Conservation (phyloP, 371 early-diverging fungal species). For the Mortierella sp. region DNA sequence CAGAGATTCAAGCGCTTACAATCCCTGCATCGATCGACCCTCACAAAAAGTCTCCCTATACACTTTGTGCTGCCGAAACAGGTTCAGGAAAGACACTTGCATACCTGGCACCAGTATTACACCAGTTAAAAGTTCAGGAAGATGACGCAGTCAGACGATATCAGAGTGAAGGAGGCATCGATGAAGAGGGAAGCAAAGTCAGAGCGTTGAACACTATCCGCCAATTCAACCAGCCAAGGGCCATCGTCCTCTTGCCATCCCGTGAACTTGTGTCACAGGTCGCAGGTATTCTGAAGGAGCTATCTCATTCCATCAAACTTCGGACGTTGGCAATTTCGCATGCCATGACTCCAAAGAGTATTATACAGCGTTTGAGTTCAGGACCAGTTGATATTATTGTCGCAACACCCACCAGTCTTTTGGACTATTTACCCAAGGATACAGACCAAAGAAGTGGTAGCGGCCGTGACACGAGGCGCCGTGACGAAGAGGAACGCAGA, state of each 20-base stretch:
- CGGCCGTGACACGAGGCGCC: neutral
- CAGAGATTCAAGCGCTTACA: slow-evolving; percentile 92
- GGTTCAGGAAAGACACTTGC: slow-evolving; percentile 99
- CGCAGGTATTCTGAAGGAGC: slow-evolving; percentile 68
- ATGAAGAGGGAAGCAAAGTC: slow-evolving; percentile 31
- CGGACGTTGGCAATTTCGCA: slow-evolving; percentile 74
- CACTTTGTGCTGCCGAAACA: slow-evolving; percentile 94
- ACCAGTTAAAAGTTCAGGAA: slow-evolving; percentile 78
- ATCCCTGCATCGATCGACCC: slow-evolving; percentile 81
- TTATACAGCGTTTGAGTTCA: slow-evolving; percentile 57
- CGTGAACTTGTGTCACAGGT: slow-evolving; percentile 95
- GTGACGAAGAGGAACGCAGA: slow-evolving; percentile 25
- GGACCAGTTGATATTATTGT: slow-evolving; percentile 86
- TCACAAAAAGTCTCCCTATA: slow-evolving; percentile 62
- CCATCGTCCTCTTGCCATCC: slow-evolving; percentile 96
- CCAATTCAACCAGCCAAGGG: slow-evolving; percentile 79
- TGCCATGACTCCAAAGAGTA: slow-evolving; percentile 55
- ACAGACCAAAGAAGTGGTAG: neutral
- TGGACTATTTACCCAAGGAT: slow-evolving; percentile 45
- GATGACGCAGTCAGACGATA: slow-evolving; percentile 70
- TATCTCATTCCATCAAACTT: slow-evolving; percentile 80
- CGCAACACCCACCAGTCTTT: slow-evolving; percentile 80
- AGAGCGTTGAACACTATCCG: slow-evolving; percentile 57
- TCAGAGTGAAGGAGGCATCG: slow-evolving; percentile 30
- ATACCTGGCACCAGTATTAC: slow-evolving; percentile 90